Evolutionary conservation across 2,329 filamentous ascomycete species (phyloP), one percentile per base, ranked within the genome.

Genomic region (Akanthomyces dipterigenus): DNA sequence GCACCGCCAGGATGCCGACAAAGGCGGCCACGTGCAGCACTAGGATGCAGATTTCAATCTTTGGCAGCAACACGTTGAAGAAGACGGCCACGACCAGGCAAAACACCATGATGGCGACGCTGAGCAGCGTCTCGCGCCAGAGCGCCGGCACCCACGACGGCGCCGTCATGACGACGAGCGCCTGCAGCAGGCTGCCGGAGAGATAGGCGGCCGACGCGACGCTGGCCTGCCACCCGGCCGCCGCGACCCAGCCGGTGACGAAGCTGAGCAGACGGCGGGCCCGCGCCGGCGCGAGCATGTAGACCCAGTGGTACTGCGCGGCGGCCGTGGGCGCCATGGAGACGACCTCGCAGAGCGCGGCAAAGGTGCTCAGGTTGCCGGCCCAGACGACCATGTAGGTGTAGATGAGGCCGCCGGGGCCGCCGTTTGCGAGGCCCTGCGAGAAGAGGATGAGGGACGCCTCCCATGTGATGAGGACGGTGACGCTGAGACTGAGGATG

Each of bases 221-320:
- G 0, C 65, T 66, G 7, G 65, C 68, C 26, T 69, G 67, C 68
- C 68, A 70, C 0, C 68, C 68, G n/a, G 66, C 67, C 20, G 69
- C 31, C 18, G 66, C 66, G 60, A 70, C 56, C 68, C 68, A 69
- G 0, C 68, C 68, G 0, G 68, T 69, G n/a, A 69, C 63, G 5
- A 69, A 69, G 16, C 68, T 70, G 7, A 70, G 63, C 43, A 67
- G 83, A 65, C 77, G 79, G 64, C 82, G 78, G 38, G 73, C 72
- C 45, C 69, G 68, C 8, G 67, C 67, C 0, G 80, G 76, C 3
- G 62, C 77, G 50, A 82, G 77, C 58, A 80, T 76, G 1, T 76
- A 80, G 0, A 83, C 79, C 80, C 80, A 83, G 67, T 83, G 80
- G 65, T 84, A 84, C 70, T 85, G 80, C 18, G 82, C 82, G 45